A percentile compares a stretch with the other conserved stretches of the same genome.
These are phyloP conservation scores for Suhomyces terraborum DNA, from an alignment of 1,139 yeast genomes.

Conservation along the genomic window DNA sequence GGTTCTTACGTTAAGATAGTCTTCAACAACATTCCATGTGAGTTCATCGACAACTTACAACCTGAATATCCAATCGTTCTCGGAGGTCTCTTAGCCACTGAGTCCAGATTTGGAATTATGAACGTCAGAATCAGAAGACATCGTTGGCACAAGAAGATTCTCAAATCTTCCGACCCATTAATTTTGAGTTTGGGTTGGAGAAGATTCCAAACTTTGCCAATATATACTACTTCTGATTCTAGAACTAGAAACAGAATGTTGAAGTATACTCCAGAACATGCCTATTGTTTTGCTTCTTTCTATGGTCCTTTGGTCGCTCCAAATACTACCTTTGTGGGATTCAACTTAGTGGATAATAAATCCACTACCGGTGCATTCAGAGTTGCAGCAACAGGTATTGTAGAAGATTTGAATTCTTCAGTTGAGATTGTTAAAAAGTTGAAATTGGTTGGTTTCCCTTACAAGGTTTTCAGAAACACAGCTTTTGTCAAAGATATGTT, in stretches of 20 bases:
- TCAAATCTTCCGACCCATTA: conserved; percentile 94
- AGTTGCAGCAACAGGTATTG: conserved; percentile 97
- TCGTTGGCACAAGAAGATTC: conserved; percentile 96
- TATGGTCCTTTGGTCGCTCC: conserved; percentile 98
- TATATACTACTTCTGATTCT: conserved; percentile 95
- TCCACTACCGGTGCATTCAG: conserved; percentile 89
- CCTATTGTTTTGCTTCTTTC: conserved; percentile 93
- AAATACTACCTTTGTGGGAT: conserved; percentile 95
- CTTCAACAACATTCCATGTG: conserved; percentile 83
- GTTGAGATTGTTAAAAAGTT: conserved; percentile 94
- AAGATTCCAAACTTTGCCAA: conserved; percentile 94
- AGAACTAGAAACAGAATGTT: conserved; percentile 97
- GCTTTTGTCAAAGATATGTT: conserved; percentile 98
- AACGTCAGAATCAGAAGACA: conserved; percentile 95
- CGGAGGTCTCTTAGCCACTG: conserved; percentile 90
- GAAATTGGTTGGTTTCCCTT: conserved; percentile 92
- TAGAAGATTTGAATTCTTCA: conserved; percentile 87
- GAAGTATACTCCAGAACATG: conserved; percentile 97
- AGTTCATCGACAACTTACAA: conserved; percentile 81
- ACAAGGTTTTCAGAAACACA: conserved; percentile 90
- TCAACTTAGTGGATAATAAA: conserved; percentile 80
- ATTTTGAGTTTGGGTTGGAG: conserved; percentile 97
- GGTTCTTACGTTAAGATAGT: conserved; percentile 94
- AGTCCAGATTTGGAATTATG: conserved; percentile 88
- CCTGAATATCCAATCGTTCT: conserved; percentile 83